Evolutionary conservation across 2,329 filamentous ascomycete species (phyloP).

Genomic region (Didymella pomorum): DNA sequence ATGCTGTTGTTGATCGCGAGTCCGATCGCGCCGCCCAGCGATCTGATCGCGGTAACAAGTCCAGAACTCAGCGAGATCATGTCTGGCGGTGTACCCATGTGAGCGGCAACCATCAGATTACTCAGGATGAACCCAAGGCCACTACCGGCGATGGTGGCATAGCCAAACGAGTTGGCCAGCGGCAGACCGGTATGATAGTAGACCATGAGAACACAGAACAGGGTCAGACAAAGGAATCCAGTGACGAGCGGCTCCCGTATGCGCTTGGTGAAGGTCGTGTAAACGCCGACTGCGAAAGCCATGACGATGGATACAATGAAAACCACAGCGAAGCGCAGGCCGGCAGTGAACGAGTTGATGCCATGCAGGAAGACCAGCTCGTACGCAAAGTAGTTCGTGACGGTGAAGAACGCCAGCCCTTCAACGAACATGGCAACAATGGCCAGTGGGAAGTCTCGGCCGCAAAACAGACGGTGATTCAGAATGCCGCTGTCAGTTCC

Average conservation of each 20-base stretch:
- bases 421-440: neutral
- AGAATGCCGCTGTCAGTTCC: neutral
- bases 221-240: neutral
- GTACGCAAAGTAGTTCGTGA: too few relatives aligned
- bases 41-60: neutral
- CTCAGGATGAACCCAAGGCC: neutral
- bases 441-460: constrained; percentile 1
- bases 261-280: too few relatives aligned
- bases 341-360: too few relatives aligned
- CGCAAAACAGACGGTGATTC: neutral
- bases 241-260: too few relatives aligned
- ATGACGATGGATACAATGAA: too few relatives aligned
- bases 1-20: constrained; percentile 3
- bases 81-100: constrained; percentile 1
- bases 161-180: constrained; percentile 2
- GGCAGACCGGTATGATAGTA: neutral
- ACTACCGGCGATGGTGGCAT: neutral
- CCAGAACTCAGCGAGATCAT: constrained; percentile 2
- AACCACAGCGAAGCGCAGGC: too few relatives aligned
- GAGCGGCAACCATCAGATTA: too few relatives aligned
- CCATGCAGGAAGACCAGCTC: too few relatives aligned
- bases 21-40: constrained; percentile 1
- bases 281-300: too few relatives aligned
- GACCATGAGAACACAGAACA: neutral
- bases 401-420: neutral